Conservation (phyloP, 306 rosid genomes). For the Clitoria ternatea region DNA sequence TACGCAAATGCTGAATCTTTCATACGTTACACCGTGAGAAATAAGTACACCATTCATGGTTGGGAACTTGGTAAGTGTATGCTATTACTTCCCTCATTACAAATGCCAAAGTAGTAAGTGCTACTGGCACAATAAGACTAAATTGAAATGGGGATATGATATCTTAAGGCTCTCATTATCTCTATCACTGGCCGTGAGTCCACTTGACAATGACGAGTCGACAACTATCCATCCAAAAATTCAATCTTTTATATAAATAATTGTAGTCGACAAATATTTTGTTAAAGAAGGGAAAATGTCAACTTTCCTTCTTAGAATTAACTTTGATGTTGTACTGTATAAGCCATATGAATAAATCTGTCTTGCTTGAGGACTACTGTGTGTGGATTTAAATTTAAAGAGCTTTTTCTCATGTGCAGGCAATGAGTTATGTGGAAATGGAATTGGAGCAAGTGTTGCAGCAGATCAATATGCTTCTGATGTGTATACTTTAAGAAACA, state of each 20-base stretch:
- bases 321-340: neutral
- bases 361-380: neutral
- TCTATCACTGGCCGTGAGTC: neutral
- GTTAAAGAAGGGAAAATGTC: neutral
- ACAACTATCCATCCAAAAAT: neutral
- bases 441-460: constrained; percentile 62
- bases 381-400: neutral
- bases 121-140: neutral
- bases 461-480: constrained; percentile 76
- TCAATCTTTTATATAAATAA: neutral
- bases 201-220: neutral
- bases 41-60: constrained; percentile 67
- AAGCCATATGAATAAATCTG: neutral
- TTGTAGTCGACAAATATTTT: neutral
- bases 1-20: constrained; percentile 66
- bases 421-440: constrained; percentile 80
- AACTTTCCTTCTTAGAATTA: neutral
- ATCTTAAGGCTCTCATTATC: neutral
- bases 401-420: constrained; percentile 40
- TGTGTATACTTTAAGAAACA: constrained; percentile 40
- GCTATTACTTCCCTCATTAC: constrained; percentile 15
- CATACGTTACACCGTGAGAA: constrained; percentile 64
- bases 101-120: neutral
- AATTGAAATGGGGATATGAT: neutral
- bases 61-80: constrained; percentile 89